Evolutionary conservation across 1,284 basidiomycete genomes (phyloP), one percentile per base, ranked within the genome.

Genomic region (Porodaedalea pini): DNA sequence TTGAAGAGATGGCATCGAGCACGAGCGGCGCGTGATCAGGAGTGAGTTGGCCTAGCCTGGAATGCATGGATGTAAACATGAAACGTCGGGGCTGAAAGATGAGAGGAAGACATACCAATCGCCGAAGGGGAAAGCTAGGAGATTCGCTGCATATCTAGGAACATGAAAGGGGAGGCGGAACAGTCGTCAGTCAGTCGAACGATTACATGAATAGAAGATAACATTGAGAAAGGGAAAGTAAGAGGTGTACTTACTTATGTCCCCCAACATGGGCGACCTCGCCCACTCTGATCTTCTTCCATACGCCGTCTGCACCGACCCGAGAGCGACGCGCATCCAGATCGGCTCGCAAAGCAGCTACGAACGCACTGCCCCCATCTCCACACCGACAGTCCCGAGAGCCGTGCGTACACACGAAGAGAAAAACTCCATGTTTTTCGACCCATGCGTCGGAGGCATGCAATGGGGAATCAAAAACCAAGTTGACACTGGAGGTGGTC

Each of bases 191-290:
- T n/a, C n/a, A n/a, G n/a, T n/a, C n/a, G n/a, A n/a, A n/a, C n/a
- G n/a, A n/a, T n/a, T n/a, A n/a, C n/a, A n/a, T n/a, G n/a, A n/a
- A n/a, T n/a, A n/a, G n/a, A n/a, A n/a, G n/a, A 19, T 23, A 48
- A 11, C n/a, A 47, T 47, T 7, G 37, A 27, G 10, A 19, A 25
- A 25, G n/a, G 29, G 17, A 27, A 56, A 23, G 34, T 39, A 21
- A 5, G 3, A 55, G 43, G 31, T 44, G 27, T 13, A 75, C 85
- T 67, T 68, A 92, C 89, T 89, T 80, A 72, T 94, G 92, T 23
- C 90, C 90, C 1, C 92, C 92, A 43, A 94, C 85, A 71, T 94
- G 92, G 1, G 80, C 86, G 11, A 88, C 80, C 63, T 90, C 83
- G 1, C 81, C 80, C 1, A 93, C 71, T 49, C 71, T 73, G 8